Evolutionary conservation across 495 filamentous ascomycete species (phyloP), one percentile per base, ranked within the genome.

Genomic region (Penicillium waksmanii): DNA sequence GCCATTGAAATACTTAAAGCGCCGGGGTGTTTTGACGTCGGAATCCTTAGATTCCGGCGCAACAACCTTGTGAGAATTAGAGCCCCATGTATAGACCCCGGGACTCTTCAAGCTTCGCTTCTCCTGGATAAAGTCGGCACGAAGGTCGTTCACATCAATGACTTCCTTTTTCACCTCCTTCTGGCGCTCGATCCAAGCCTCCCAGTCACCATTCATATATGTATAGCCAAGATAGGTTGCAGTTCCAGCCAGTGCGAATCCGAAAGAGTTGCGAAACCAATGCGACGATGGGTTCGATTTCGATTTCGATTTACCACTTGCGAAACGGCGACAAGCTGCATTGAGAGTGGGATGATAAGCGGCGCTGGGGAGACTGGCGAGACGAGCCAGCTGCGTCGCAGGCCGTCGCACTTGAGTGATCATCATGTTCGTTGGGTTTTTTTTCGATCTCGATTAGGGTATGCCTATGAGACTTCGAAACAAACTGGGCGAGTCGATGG

Each of bases 81-180:
- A 89, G 15, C 95, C 95, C 94, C 95, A 98, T 27, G 87, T 85
- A 76, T 96, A 97, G 2, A 97, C 88, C 0, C 91, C 95, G 3
- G 95, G 94, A 55, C 90, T 87, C 73, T 93, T 92, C 84, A 90
- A 88, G 68, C 91, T 96, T 66, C 84, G 87, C 79, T 91, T 93
- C 40, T 94, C 89, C 74, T 96, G 90, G 17, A 92, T 77, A 70
- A 93, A 90, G 65, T 92, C 86, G 10, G 85, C 87, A 64, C 88
- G 89, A 18, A 93, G 83, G 33, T 87, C 63, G 56, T 94, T 70
- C 36, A 65, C 54, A 31, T 72, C 64, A 6, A 69, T 61, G n/a
- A 65, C 51, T 19, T 68, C 60, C 51, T 70, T 66, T 10, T 60
- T 67, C 47, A 51, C 42, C 3, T 58, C 62, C 7, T 48, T 40